Percentiles rank a stretch among this genome's conserved stretches.
Conservation (phyloP, 139 green algal genomes). For the Closterium sp. region DNA sequence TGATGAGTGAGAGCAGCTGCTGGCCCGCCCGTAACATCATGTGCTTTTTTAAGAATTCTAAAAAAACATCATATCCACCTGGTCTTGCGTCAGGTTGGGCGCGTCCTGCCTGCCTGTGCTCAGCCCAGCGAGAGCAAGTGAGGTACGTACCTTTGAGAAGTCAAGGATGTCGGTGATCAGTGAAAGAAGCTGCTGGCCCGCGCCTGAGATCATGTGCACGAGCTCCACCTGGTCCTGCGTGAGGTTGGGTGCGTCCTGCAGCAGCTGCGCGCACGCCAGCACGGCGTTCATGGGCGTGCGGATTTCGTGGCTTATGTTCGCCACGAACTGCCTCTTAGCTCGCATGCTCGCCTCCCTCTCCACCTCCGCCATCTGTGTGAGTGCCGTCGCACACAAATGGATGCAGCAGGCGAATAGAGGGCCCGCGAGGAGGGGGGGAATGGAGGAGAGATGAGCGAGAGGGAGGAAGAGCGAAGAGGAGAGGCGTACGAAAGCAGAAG, state of each 20-base stretch:
- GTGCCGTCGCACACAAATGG: too few relatives aligned
- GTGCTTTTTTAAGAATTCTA: constrained; percentile 14
- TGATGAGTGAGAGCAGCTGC: neutral
- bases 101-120: neutral
- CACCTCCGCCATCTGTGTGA: constrained; percentile 3
- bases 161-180: constrained; percentile 32
- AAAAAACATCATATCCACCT: neutral
- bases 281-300: constrained; percentile 47
- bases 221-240: constrained; percentile 22
- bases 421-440: neutral
- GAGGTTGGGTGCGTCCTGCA: constrained; percentile 29
- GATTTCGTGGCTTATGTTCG: constrained; percentile 45
- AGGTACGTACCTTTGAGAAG: constrained; percentile 6
- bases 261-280: constrained; percentile 38
- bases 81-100: constrained; percentile 14
- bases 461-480: neutral
- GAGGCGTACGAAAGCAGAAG: neutral
- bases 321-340: constrained; percentile 41
- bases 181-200: constrained; percentile 21
- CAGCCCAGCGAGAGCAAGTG: too few relatives aligned
- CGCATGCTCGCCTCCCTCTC: constrained; percentile 13
- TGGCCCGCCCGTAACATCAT: constrained; percentile 18
- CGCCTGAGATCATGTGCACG: constrained; percentile 22
- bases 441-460: neutral
- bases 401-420: neutral